Conservation (phyloP, 257 asterid species). For the Ehretia macrophylla region DNA sequence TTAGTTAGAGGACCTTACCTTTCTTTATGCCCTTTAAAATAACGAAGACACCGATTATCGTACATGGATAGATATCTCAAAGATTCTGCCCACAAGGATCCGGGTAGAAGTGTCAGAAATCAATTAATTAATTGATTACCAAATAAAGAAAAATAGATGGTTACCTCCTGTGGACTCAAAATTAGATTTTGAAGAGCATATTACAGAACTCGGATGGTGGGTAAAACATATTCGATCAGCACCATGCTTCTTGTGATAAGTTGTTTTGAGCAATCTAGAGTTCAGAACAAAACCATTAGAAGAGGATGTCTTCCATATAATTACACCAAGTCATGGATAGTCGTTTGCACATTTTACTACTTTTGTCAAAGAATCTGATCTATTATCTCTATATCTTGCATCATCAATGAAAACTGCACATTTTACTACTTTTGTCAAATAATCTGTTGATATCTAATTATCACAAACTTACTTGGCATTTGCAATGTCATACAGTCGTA, state of each 20-base stretch:
- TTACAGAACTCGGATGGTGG: slow-evolving; percentile 85
- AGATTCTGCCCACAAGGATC: slow-evolving; percentile 45
- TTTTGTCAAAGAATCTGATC: not conserved
- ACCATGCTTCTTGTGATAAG: slow-evolving; percentile 86
- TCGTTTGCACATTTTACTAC: not conserved
- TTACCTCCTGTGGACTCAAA: slow-evolving; percentile 66
- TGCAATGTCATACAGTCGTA: slow-evolving; percentile 71
- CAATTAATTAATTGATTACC: slow-evolving; percentile 7
- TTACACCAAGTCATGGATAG: too few species aligned
- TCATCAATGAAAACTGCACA: not conserved
- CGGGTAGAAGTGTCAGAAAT: slow-evolving; percentile 23
- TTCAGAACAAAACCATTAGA: slow-evolving; percentile 18
- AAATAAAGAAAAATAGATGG: slow-evolving; percentile 8
- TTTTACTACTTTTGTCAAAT: too few species aligned
- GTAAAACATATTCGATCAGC: slow-evolving; percentile 87
- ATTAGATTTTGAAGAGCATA: slow-evolving; percentile 72
- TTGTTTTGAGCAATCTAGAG: slow-evolving; percentile 78
- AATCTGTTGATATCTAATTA: not conserved
- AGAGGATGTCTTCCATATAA: not conserved
- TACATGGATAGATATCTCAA: slow-evolving; percentile 85
- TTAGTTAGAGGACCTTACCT: slow-evolving; percentile 35
- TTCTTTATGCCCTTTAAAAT: slow-evolving; percentile 89
- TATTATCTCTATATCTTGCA: not conserved
- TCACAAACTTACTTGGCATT: slow-evolving; percentile 62
- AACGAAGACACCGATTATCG: slow-evolving; percentile 94